Base-by-base conservation (phyloP, 202 grass and related monocot genomes). In the Digitaria exilis region DNA sequence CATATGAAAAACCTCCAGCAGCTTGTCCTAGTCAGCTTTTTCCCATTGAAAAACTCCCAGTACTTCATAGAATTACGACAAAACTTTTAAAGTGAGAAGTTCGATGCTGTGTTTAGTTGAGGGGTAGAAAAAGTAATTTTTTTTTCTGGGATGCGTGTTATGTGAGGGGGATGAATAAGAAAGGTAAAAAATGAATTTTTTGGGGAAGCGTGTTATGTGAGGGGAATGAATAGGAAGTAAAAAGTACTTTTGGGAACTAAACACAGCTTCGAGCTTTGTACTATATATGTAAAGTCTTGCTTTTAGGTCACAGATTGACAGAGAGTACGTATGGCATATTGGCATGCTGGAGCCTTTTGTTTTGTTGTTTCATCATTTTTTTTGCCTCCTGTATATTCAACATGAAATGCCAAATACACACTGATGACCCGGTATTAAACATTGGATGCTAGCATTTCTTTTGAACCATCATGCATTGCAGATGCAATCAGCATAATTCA, bases 221-320 rank as follows among this genome's bases (percentile, higher is more conserved):
- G n/a, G n/a, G n/a, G n/a, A n/a, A n/a, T n/a, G n/a, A n/a, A n/a
- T n/a, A n/a, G n/a, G n/a, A n/a, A n/a, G n/a, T n/a, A n/a, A n/a
- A n/a, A n/a, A n/a, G n/a, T n/a, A n/a, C n/a, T n/a, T n/a, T n/a
- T n/a, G n/a, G n/a, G n/a, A n/a, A n/a, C n/a, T n/a, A n/a, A n/a
- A n/a, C n/a, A n/a, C n/a, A n/a, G n/a, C n/a, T n/a, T n/a, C 26
- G 26, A 63, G 41, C 22, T 21, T 28, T 76, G 35, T 26, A 74
- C 29, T 54, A 54, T 50, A n/a, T 19, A 29, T 63, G 21, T 41
- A 54, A 54, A 4, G 9, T 80, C 37, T 24, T 42, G 21, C 35
- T 22, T 48, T 81, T 65, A 35, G 76, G 43, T 65, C 43, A 78
- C 60, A 49, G 14, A 46, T n/a, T n/a, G n/a, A n/a, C n/a, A n/a